Evolutionary conservation across 441 rosid genomes (phyloP).

Genomic region (Erodium moschatum): DNA sequence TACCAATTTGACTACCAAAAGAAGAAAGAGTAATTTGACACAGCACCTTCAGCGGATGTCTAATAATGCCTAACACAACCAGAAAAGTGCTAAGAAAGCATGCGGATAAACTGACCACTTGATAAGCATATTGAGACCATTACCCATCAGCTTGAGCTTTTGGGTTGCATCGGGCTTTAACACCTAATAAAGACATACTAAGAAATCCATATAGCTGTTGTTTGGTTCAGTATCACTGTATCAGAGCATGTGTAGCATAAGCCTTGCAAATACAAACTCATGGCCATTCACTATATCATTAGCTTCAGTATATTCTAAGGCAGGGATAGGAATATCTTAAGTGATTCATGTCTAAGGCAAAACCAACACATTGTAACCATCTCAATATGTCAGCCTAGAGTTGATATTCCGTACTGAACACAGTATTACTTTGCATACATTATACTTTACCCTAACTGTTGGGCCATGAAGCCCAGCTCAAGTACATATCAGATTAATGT

Average conservation of each 20-base stretch:
- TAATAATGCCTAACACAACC: slow-evolving; percentile 4
- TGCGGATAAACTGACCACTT: not conserved
- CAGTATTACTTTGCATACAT: not conserved
- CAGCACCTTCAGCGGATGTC: not conserved
- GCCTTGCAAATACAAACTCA: not conserved
- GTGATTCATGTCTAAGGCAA: slow-evolving; percentile 4
- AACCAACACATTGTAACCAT: not conserved
- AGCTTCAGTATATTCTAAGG: not conserved
- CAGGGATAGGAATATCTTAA: not conserved
- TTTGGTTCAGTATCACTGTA: too few relatives aligned
- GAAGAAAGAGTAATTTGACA: not conserved
- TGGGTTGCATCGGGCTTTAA: too few relatives aligned
- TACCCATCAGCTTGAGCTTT: too few relatives aligned
- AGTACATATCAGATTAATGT: not conserved
- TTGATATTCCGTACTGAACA: not conserved
- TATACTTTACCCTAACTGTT: not conserved
- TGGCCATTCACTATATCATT: not conserved
- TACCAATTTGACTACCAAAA: slow-evolving; percentile 14
- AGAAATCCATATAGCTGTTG: not conserved
- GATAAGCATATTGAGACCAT: too few relatives aligned
- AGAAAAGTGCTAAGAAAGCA: slow-evolving; percentile 10
- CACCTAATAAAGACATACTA: not conserved
- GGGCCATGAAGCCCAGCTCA: slow-evolving; percentile 7
- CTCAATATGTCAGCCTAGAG: not conserved
- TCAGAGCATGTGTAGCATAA: not conserved